Evolutionary conservation across 345 rosid genomes (phyloP).

Genomic region (Salix exigua): DNA sequence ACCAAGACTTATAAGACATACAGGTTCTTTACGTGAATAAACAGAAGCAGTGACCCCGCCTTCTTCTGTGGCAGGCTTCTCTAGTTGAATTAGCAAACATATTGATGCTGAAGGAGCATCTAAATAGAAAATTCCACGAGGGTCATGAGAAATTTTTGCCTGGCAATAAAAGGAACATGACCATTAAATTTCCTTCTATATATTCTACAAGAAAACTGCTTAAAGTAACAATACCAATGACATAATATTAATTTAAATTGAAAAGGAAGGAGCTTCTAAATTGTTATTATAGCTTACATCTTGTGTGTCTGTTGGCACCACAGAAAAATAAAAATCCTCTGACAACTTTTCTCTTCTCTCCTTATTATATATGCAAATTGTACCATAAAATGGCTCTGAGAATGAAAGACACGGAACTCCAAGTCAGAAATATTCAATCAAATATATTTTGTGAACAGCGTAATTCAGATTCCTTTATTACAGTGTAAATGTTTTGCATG

Average conservation of each 20-base stretch:
- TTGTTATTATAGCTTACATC: slow-evolving; percentile 56
- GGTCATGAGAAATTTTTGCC: slow-evolving; percentile 59
- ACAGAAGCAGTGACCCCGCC: slow-evolving; percentile 86
- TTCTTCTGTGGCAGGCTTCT: slow-evolving; percentile 93
- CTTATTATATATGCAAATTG: slow-evolving; percentile 79
- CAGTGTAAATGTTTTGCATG: not conserved
- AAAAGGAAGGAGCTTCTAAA: not conserved
- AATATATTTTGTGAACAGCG: not conserved
- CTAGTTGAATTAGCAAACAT: slow-evolving; percentile 83
- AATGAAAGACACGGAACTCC: slow-evolving; percentile 23
- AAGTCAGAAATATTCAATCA: slow-evolving; percentile 21
- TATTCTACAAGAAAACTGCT: not conserved
- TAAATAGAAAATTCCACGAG: slow-evolving; percentile 80
- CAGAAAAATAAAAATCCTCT: slow-evolving; percentile 80
- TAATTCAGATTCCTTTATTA: not conserved
- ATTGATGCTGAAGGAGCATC: slow-evolving; percentile 93
- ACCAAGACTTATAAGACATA: slow-evolving; percentile 34
- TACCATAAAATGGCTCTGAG: slow-evolving; percentile 92
- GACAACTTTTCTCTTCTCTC: slow-evolving; percentile 96
- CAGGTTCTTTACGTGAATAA: slow-evolving; percentile 99
- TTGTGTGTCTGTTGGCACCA: slow-evolving; percentile 63
- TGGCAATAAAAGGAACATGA: slow-evolving; percentile 28
- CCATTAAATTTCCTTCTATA: not conserved
- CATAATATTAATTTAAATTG: not conserved
- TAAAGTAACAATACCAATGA: not conserved